phyloP scores from a whole-genome alignment of 305 asterid species.

The Solanum chacoense region DNA sequence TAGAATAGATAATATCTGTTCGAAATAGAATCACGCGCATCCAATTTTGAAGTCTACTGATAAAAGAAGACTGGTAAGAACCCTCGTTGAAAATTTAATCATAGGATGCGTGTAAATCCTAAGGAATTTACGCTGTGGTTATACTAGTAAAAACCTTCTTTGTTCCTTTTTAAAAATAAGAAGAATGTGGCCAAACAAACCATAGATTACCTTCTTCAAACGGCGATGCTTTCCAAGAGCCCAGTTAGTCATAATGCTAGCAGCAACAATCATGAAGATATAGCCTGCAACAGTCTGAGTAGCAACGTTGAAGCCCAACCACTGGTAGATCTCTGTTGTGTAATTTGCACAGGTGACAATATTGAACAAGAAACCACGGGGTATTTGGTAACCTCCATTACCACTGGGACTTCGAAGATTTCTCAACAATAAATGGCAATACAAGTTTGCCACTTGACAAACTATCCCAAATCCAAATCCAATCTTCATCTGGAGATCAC shows the following conservation, averaged over 20 bases:
- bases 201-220: conserved; percentile 51
- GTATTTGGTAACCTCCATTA: conserved; percentile 84
- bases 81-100: not conserved
- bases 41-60: not conserved
- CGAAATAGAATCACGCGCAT: not conserved
- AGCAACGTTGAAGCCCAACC: conserved; percentile 94
- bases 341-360: conserved; percentile 91
- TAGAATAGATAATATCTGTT: not conserved
- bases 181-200: not conserved
- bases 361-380: conserved; percentile 81
- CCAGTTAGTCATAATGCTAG: conserved; percentile 96
- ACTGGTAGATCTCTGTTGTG: conserved; percentile 93
- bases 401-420: conserved; percentile 60
- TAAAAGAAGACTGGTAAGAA: not conserved
- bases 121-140: not conserved
- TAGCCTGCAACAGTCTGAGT: conserved; percentile 85
- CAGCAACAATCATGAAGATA: conserved; percentile 87
- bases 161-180: not conserved
- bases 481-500: conserved; percentile 72
- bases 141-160: not conserved
- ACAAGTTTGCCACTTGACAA: conserved; percentile 76
- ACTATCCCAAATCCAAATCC: conserved; percentile 77
- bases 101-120: not conserved
- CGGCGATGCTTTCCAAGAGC: conserved; percentile 96
- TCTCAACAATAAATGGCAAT: conserved; percentile 83